A percentile compares a stretch with the other conserved stretches of the same genome.
These are phyloP conservation scores for Bisporella sp. DNA, from an alignment of 2,329 filamentous ascomycete genomes.

Conservation along the genomic window DNA sequence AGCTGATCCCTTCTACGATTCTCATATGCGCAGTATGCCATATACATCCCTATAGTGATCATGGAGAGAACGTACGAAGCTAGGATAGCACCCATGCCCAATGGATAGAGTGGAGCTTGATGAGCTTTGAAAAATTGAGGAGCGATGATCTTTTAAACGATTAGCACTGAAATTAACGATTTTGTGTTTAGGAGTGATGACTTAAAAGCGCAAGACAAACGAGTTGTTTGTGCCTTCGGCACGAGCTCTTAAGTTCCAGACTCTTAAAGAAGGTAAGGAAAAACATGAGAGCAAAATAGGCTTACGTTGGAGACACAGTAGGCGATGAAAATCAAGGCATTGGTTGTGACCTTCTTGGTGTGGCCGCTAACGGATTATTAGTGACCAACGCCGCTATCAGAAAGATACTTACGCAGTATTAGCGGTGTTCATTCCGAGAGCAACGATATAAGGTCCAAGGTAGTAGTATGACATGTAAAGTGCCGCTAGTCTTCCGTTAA, in stretches of 20 bases:
- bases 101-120: not conserved
- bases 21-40: not conserved
- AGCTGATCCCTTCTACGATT: not conserved
- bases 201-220: too few relatives aligned
- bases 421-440: conserved; percentile 41
- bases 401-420: conserved; percentile 50
- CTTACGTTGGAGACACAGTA: conserved; percentile 68
- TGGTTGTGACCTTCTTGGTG: conserved; percentile 70
- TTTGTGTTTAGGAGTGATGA: too few relatives aligned
- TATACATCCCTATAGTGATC: not conserved
- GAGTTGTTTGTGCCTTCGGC: too few relatives aligned
- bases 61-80: not conserved
- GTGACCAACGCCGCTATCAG: not conserved
- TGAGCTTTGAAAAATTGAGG: not conserved
- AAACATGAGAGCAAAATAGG: too few relatives aligned
- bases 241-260: too few relatives aligned
- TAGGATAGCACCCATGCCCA: not conserved
- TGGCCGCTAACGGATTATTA: conserved; percentile 40
- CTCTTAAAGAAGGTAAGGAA: too few relatives aligned
- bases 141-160: not conserved
- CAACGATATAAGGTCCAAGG: conserved; percentile 22
- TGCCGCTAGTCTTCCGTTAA: conserved; percentile 22
- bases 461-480: conserved; percentile 29
- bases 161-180: too few relatives aligned
- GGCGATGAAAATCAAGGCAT: conserved; percentile 62